Conservation (phyloP, 2,329 filamentous ascomycete genomes). For the Pyrenochaeta sp. region DNA sequence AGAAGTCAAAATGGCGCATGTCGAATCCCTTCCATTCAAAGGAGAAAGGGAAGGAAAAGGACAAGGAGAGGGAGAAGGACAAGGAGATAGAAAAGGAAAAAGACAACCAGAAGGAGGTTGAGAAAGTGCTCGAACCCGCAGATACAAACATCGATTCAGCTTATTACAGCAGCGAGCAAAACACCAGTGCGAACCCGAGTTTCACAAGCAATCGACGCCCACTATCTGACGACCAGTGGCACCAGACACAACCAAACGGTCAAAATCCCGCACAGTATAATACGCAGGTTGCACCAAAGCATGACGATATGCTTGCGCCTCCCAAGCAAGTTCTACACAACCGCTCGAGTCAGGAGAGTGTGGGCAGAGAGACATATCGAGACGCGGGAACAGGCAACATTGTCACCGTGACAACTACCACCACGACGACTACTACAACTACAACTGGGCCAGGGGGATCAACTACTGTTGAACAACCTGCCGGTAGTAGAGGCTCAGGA, state of each 20-base stretch:
- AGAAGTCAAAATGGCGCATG: constrained; percentile 46
- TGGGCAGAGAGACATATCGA: constrained; percentile 39
- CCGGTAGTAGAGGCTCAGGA: constrained; percentile 20
- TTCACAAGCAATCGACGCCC: constrained; percentile 38
- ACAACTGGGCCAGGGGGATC: constrained; percentile 44
- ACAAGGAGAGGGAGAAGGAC: constrained; percentile 17
- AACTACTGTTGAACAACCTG: constrained; percentile 42
- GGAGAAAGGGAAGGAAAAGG: constrained; percentile 37
- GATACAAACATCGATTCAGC: constrained; percentile 39
- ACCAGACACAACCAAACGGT: constrained; percentile 18
- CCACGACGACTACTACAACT: constrained; percentile 46
- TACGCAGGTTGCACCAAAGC: constrained; percentile 8
- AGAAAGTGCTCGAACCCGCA: too few relatives aligned
- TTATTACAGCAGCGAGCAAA: constrained; percentile 44
- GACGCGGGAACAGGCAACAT: constrained; percentile 43
- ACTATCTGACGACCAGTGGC: constrained; percentile 36
- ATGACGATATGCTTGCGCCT: constrained; percentile 21
- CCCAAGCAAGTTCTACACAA: constrained; percentile 22
- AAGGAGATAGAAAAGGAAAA: constrained; percentile 17
- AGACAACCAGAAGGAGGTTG: constrained; percentile 15
- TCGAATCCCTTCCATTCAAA: constrained; percentile 48
- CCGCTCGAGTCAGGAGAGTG: constrained; percentile 32
- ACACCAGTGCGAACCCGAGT: constrained; percentile 40
- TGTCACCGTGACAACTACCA: constrained; percentile 45
- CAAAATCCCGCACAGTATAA: constrained; percentile 21